A percentile compares a stretch with the other conserved stretches of the same genome.
Conservation (phyloP, 225 moss, liverwort and hornwort genomes). For the Neckera pumila region DNA sequence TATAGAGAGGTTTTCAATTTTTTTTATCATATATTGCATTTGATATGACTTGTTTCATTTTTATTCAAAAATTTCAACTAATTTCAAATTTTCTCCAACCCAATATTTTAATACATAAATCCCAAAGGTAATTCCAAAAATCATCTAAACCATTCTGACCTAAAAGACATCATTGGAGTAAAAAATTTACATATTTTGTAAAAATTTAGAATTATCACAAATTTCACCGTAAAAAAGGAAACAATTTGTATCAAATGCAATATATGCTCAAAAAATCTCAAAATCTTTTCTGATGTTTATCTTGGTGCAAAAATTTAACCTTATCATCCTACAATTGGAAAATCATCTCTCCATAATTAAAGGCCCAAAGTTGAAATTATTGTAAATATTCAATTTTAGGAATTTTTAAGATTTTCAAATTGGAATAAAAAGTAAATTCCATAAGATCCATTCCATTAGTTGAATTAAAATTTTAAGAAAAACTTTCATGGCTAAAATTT, state of each 20-base stretch:
- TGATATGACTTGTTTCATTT: no score
- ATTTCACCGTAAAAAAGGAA: background rate
- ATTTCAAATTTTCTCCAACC: background rate
- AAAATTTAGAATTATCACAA: background rate
- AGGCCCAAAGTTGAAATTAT: background rate
- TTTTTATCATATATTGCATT: background rate
- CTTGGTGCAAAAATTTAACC: background rate
- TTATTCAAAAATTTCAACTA: no score
- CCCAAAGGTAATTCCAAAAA: background rate
- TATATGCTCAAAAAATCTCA: background rate
- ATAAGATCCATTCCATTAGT: background rate
- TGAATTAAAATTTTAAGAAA: background rate
- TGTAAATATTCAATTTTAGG: no score
- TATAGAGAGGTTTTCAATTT: accelerated
- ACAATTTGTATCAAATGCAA: background rate
- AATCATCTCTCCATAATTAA: no score
- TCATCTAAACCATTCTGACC: accelerated
- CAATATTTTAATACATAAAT: background rate
- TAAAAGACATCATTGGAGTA: no score
- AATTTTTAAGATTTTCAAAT: accelerated
- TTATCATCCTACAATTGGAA: background rate
- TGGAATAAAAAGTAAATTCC: accelerated
- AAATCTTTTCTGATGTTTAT: background rate
- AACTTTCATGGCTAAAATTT: background rate
- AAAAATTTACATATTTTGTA: accelerated